Evolutionary conservation across 768 basidiomycete species (phyloP), one percentile per base, ranked within the genome.

Genomic region (Tulasnella sp.): DNA sequence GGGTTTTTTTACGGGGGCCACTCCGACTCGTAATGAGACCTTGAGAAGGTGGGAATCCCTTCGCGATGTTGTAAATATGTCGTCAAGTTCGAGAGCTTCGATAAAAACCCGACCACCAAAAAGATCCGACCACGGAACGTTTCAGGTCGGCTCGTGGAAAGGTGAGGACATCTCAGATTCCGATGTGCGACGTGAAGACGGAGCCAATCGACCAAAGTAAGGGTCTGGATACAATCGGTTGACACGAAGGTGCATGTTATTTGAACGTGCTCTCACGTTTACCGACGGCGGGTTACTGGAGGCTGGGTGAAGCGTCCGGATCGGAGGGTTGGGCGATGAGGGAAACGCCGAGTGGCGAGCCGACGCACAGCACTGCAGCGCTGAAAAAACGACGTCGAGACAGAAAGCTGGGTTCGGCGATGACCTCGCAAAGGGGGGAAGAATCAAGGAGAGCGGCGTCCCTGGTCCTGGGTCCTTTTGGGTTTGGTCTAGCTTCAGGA

Each of bases 381-480:
- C 14, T 27, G 62, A 68, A 68, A 68, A 68, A 68, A 68, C 62
- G 62, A 68, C 31, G 62, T 68, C 62, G 62, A 68, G 62, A 27
- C 62, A 34, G 62, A 68, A 68, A 36, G n/a, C 62, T 24, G 31
- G 27, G 27, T 31, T 68, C 34, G 62, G 62, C 62, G 62, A 68
- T 36, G 62, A 68, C 52, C 52, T 52, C 52, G 62, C 16, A 27
- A 68, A 16, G 62, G 62, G 27, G 27, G 3, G 31, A 36, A 36
- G 48, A 48, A 24, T 24, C 19, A 62, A 36, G 8, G 62, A 36
- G 62, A 8, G 18, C 34, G 31, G 44, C 16, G 62, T 68, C 62
- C 62, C 62, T 68, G 62, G 62, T 68, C 62, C 62, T 68, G 62
- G 62, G 62, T 68, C 62, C n/a, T 68, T 68, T 68, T 68, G 62